phyloP scores from a whole-genome alignment of 129 eudicot species.

The Flaveria trinervia region DNA sequence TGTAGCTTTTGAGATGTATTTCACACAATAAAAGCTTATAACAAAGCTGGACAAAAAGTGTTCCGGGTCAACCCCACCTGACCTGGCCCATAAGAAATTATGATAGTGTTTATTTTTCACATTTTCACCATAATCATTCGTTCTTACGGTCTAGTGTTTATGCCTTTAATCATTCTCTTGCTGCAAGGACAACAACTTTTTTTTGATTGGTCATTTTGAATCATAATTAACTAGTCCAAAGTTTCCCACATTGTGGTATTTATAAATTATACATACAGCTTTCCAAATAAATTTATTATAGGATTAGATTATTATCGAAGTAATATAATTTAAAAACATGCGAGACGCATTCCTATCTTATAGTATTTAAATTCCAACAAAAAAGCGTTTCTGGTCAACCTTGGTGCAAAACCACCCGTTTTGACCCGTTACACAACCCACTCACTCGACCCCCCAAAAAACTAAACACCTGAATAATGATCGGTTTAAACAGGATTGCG shows the following conservation, averaged over 20 bases:
- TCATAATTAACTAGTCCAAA: neutral
- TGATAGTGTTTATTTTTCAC: neutral
- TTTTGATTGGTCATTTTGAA: neutral
- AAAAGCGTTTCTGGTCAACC: neutral
- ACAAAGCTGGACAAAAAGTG: neutral
- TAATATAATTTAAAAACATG: neutral
- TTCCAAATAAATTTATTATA: neutral
- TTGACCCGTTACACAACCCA: conserved; percentile 10
- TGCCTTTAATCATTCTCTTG: neutral
- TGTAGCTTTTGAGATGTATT: neutral
- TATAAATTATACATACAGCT: neutral
- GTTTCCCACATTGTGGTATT: neutral
- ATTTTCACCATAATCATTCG: neutral
- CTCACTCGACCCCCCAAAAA: neutral
- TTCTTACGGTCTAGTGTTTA: neutral
- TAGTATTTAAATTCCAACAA: neutral
- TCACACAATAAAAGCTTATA: neutral
- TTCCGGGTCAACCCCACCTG: neutral
- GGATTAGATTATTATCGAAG: neutral
- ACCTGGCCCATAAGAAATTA: neutral
- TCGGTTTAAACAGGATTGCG: conserved; percentile 63
- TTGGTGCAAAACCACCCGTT: neutral
- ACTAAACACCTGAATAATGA: neutral
- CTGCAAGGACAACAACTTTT: neutral
- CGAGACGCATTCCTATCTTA: neutral